A percentile compares a stretch with the other conserved stretches of the same genome.
Conservation (phyloP, 2,329 filamentous ascomycete species). For the Fulvia fulva region DNA sequence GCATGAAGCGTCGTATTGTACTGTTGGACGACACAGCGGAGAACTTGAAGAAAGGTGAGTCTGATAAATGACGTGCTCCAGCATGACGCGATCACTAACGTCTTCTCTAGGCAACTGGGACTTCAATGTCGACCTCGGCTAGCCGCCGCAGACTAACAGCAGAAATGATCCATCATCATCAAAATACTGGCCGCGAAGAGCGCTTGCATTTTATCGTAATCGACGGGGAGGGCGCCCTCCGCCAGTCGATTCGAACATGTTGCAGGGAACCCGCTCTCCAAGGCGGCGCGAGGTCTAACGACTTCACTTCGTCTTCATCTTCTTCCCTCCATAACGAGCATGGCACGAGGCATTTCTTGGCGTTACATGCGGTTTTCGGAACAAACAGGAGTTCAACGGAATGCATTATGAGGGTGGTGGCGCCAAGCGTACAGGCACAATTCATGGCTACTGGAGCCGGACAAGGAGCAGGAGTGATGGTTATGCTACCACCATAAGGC, state of each 20-base stretch:
- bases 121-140: constrained; percentile 32
- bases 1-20: constrained; percentile 86
- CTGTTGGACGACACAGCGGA: constrained; percentile 88
- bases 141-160: neutral
- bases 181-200: neutral
- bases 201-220: neutral
- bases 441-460: neutral
- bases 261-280: too few species aligned
- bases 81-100: constrained; percentile 1
- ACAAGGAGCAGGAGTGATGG: neutral
- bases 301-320: neutral
- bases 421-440: neutral
- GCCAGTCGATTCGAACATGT: too few species aligned
- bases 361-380: neutral
- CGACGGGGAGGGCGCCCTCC: neutral
- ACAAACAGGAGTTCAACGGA: neutral
- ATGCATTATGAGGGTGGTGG: neutral
- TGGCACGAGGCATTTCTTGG: constrained; percentile 1
- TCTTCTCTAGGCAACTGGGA: constrained; percentile 32
- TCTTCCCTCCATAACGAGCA: constrained; percentile 2
- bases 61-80: neutral
- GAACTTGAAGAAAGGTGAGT: constrained; percentile 79
- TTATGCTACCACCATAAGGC: neutral
- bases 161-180: neutral
- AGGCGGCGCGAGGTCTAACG: too few species aligned